These are phyloP conservation scores for Argentina anserina DNA, from an alignment of 306 rosid species.

Conservation along the genomic window DNA sequence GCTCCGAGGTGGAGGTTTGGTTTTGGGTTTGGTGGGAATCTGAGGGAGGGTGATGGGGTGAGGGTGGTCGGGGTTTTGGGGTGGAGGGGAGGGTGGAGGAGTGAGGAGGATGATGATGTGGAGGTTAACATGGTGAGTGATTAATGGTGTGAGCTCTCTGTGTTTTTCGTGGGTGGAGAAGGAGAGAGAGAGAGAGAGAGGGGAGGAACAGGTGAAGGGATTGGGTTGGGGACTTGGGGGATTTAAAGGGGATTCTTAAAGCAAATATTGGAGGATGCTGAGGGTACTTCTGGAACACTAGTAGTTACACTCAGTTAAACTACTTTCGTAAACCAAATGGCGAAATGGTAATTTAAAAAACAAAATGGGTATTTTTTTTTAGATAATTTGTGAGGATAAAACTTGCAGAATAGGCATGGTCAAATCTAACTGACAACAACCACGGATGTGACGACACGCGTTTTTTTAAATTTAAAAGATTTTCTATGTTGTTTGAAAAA, in stretches of 20 bases:
- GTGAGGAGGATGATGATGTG: neutral
- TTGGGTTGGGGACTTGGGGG: constrained; percentile 8
- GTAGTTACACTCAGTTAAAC: no score
- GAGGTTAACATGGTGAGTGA: constrained; percentile 14
- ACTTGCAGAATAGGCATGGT: no score
- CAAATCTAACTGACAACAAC: no score
- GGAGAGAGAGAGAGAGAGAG: neutral
- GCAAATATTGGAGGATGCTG: neutral
- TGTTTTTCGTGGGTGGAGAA: neutral
- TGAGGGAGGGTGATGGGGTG: neutral
- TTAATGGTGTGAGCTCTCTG: neutral
- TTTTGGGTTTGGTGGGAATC: constrained; percentile 6
- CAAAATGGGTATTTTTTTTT: no score
- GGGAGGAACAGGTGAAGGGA: neutral
- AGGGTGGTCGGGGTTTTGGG: constrained; percentile 6
- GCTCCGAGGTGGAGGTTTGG: neutral
- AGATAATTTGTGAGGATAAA: no score
- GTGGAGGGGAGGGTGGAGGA: constrained; percentile 7
- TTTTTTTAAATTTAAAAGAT: no score
- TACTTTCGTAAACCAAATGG: no score
- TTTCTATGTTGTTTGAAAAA: no score
- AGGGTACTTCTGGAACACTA: neutral
- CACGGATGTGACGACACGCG: no score
- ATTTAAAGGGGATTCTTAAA: neutral
- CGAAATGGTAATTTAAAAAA: no score